A percentile compares a stretch with the other conserved stretches of the same genome.
These are phyloP conservation scores for Coleophoma cylindrospora DNA, from an alignment of 2,329 filamentous ascomycete genomes.

Conservation along the genomic window DNA sequence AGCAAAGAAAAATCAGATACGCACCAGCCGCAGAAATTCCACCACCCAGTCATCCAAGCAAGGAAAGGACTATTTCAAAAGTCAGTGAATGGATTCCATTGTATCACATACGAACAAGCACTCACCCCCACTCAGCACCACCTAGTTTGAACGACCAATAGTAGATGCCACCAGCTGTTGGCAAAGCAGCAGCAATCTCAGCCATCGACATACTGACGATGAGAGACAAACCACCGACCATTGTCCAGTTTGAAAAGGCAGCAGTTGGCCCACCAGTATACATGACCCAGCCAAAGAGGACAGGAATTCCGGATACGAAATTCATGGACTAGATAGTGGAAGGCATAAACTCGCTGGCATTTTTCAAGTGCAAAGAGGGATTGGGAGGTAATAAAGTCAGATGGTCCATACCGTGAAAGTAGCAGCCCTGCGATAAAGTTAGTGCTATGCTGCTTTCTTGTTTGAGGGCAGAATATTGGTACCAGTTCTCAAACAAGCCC, in stretches of 20 bases:
- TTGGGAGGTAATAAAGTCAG: background rate
- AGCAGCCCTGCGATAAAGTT: constrained; percentile 15
- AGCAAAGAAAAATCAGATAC: background rate
- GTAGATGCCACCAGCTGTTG: constrained; percentile 33
- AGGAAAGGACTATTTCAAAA: constrained; percentile 23
- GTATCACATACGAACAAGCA: constrained; percentile 1
- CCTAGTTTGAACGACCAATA: constrained; percentile 33
- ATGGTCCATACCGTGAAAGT: constrained; percentile 23
- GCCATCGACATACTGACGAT: constrained; percentile 32
- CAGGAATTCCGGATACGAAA: constrained; percentile 32
- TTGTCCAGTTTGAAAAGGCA: constrained; percentile 33
- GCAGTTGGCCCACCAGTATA: constrained; percentile 32
- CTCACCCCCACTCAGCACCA: constrained; percentile 27
- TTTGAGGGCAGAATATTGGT: background rate
- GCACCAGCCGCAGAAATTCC: constrained; percentile 32
- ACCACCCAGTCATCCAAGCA: constrained; percentile 35
- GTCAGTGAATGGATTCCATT: too few species aligned
- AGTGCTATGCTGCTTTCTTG: too few species aligned
- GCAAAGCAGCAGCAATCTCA: constrained; percentile 31
- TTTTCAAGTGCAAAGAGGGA: background rate
- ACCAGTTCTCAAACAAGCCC: constrained; percentile 31
- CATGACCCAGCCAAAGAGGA: constrained; percentile 33
- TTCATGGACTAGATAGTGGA: constrained; percentile 25
- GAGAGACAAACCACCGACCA: constrained; percentile 30
- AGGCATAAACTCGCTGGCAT: background rate